These are phyloP conservation scores for Arthroderma sp. DNA, from an alignment of 2,329 filamentous ascomycete genomes.

Conservation along the genomic window DNA sequence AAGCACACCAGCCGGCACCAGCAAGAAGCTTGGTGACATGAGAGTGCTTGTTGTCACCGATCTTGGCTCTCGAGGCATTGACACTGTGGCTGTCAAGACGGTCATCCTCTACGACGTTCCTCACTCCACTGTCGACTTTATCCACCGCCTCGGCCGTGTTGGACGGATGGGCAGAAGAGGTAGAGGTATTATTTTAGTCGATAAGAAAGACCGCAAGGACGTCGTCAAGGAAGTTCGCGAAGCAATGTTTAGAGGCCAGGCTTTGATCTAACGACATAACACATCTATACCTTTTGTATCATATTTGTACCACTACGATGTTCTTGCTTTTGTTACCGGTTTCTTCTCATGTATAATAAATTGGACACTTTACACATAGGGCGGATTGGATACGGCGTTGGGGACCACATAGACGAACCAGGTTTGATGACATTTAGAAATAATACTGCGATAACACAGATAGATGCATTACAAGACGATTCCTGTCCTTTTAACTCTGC, in stretches of 20 bases:
- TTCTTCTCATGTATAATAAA: constrained; percentile 1
- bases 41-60: constrained; percentile 93
- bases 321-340: neutral
- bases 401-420: no score
- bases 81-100: constrained; percentile 79
- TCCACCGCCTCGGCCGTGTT: constrained; percentile 82
- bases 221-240: constrained; percentile 84
- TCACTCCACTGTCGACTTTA: constrained; percentile 94
- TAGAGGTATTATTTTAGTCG: constrained; percentile 77
- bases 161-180: constrained; percentile 87
- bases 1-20: constrained; percentile 1
- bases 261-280: constrained; percentile 45
- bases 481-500: no score
- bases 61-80: constrained; percentile 80
- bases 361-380: no score
- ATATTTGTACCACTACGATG: neutral
- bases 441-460: no score
- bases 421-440: no score
- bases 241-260: constrained; percentile 72
- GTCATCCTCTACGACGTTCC: constrained; percentile 97
- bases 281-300: neutral
- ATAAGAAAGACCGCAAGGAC: constrained; percentile 77
- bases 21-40: constrained; percentile 42
- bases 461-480: no score
- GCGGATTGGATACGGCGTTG: no score